Conservation (phyloP, 805 yeast species). For the Brettanomyces naardenensis region DNA sequence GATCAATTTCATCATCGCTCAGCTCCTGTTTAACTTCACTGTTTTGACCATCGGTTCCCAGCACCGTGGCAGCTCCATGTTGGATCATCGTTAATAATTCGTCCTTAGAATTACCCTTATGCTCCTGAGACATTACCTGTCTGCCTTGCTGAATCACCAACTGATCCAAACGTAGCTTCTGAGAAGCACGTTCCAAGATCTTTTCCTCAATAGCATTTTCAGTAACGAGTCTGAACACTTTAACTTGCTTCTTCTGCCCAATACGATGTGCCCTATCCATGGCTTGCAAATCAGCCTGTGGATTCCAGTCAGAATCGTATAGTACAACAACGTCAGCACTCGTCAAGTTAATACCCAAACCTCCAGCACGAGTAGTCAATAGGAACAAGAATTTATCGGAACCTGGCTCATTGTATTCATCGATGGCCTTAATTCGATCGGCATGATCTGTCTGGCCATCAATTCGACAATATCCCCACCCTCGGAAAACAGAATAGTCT, state of each 20-base stretch:
- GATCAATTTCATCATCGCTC: slow-evolving; percentile 55
- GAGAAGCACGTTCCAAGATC: slow-evolving; percentile 74
- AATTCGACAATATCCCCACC: slow-evolving; percentile 65
- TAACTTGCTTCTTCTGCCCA: slow-evolving; percentile 80
- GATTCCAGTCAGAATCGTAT: slow-evolving; percentile 83
- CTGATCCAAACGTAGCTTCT: slow-evolving; percentile 70
- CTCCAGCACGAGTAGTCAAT: slow-evolving; percentile 84
- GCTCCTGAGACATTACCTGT: slow-evolving; percentile 13
- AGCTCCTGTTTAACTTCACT: slow-evolving; percentile 7
- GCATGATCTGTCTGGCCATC: slow-evolving; percentile 80
- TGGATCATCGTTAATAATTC: slow-evolving; percentile 78
- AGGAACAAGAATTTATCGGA: slow-evolving; percentile 66
- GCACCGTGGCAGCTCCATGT: slow-evolving; percentile 69
- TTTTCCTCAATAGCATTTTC: slow-evolving; percentile 82
- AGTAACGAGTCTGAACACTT: slow-evolving; percentile 68
- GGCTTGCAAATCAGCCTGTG: slow-evolving; percentile 83
- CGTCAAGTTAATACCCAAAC: slow-evolving; percentile 77
- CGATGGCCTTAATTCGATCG: slow-evolving; percentile 69
- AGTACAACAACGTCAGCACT: slow-evolving; percentile 72
- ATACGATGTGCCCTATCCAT: slow-evolving; percentile 89
- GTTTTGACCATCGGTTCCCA: slow-evolving; percentile 28
- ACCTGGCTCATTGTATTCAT: slow-evolving; percentile 71
- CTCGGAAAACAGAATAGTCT: slow-evolving; percentile 68
- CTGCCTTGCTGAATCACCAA: slow-evolving; percentile 74
- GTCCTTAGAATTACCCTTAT: slow-evolving; percentile 48